Percentiles rank a stretch among this genome's conserved stretches.
phyloP scores from a whole-genome alignment of 208 protist genomes.

The Crithidia expoeki region DNA sequence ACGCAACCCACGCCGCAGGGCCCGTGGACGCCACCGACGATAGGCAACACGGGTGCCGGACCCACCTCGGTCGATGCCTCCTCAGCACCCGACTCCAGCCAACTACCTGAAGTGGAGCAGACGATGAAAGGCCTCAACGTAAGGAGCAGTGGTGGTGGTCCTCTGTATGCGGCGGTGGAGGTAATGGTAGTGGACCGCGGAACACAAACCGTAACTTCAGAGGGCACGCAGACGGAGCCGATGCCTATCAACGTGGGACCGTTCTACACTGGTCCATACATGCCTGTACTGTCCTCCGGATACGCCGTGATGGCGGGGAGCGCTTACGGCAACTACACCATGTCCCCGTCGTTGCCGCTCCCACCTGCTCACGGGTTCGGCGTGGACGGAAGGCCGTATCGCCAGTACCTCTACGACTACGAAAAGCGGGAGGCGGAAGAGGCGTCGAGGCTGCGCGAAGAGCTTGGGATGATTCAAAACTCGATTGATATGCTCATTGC shows the following conservation, averaged over 20 bases:
- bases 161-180: conserved; percentile 4
- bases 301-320: background rate
- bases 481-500: conserved; percentile 86
- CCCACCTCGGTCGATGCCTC: background rate
- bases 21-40: conserved; percentile 4
- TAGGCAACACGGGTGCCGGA: background rate
- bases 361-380: conserved; percentile 14
- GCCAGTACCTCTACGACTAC: conserved; percentile 36
- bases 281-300: conserved; percentile 13
- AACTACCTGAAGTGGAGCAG: conserved; percentile 30
- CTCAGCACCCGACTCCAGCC: too few relatives aligned
- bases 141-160: background rate
- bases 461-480: conserved; percentile 81
- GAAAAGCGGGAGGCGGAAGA: conserved; percentile 29
- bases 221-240: conserved; percentile 79
- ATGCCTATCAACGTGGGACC: conserved; percentile 30
- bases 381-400: conserved; percentile 44
- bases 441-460: conserved; percentile 44
- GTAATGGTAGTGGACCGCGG: conserved; percentile 62
- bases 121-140: conserved; percentile 19
- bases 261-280: conserved; percentile 20
- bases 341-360: background rate
- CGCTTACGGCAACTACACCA: background rate
- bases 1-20: conserved; percentile 9
- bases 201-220: conserved; percentile 78